These are phyloP conservation scores for Penicillium paradoxum DNA, from an alignment of 495 filamentous ascomycete genomes.

Conservation along the genomic window DNA sequence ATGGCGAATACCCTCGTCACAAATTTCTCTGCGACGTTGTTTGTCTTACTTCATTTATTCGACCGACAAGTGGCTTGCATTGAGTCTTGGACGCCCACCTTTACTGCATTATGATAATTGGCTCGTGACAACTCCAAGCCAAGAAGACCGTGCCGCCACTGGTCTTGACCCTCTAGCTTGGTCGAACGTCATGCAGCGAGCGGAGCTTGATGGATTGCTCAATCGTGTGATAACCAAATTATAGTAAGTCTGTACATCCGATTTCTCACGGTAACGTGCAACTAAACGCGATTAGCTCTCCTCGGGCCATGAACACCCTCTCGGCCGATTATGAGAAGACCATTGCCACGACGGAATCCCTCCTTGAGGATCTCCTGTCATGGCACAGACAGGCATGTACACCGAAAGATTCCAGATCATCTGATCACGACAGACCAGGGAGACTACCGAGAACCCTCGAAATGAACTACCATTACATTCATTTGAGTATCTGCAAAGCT, in stretches of 20 bases:
- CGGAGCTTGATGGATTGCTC: not conserved
- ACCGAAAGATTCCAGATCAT: not conserved
- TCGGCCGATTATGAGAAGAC: not conserved
- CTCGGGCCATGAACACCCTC: not conserved
- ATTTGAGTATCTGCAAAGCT: not conserved
- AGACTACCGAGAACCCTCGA: not conserved
- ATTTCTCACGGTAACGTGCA: not conserved
- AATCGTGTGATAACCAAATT: not conserved
- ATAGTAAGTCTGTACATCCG: not conserved
- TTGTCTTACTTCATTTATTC: constrained; percentile 2
- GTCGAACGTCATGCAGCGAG: not conserved
- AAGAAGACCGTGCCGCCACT: not conserved
- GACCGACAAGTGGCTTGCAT: constrained; percentile 2
- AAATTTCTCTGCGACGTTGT: not conserved
- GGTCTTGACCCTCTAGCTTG: not conserved
- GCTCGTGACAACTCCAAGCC: constrained; percentile 5
- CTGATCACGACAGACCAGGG: not conserved
- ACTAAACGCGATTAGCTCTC: not conserved
- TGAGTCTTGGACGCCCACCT: constrained; percentile 5
- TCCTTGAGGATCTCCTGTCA: not conserved
- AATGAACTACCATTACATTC: constrained; percentile 1
- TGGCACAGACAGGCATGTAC: not conserved
- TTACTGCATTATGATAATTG: constrained; percentile 4
- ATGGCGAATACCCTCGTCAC: not conserved
- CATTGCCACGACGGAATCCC: not conserved